A percentile compares a stretch with the other conserved stretches of the same genome.
These are phyloP conservation scores for Ascochyta koolunga DNA, from an alignment of 2,329 filamentous ascomycete species.

Conservation along the genomic window DNA sequence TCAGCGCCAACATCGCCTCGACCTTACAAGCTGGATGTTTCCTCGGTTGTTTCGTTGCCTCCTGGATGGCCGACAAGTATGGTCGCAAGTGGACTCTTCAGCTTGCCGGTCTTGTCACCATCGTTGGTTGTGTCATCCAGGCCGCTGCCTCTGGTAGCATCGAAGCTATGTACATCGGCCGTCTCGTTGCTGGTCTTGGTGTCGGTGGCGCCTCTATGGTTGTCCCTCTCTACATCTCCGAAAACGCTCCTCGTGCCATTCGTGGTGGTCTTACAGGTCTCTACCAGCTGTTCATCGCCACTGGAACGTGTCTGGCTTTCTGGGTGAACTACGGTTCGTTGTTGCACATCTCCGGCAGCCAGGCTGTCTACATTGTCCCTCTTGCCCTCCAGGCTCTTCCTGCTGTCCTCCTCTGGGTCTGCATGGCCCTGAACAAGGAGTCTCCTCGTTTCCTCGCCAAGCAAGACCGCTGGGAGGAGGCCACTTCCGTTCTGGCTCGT, in stretches of 20 bases:
- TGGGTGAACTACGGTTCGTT: slow-evolving; percentile 62
- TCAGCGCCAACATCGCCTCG: slow-evolving; percentile 73
- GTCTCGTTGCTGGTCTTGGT: slow-evolving; percentile 61
- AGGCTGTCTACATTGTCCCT: slow-evolving; percentile 65
- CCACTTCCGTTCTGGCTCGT: slow-evolving; percentile 60
- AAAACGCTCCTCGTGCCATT: slow-evolving; percentile 65
- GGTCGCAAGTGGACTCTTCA: slow-evolving; percentile 65
- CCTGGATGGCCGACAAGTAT: slow-evolving; percentile 60
- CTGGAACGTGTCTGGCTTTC: slow-evolving; percentile 59
- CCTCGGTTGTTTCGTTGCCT: slow-evolving; percentile 65
- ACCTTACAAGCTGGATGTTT: slow-evolving; percentile 73
- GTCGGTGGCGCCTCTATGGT: slow-evolving; percentile 62
- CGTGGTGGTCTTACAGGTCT: slow-evolving; percentile 65
- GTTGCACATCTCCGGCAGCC: slow-evolving; percentile 54
- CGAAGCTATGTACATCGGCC: slow-evolving; percentile 68
- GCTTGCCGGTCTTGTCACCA: slow-evolving; percentile 61
- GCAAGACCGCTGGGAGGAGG: slow-evolving; percentile 71
- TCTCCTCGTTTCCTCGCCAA: slow-evolving; percentile 72
- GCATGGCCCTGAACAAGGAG: slow-evolving; percentile 69
- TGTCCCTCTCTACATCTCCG: slow-evolving; percentile 65
- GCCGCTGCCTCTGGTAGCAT: slow-evolving; percentile 65
- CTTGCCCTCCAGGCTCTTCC: slow-evolving; percentile 70
- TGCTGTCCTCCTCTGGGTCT: slow-evolving; percentile 63
- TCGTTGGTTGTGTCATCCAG: slow-evolving; percentile 69
- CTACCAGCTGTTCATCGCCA: slow-evolving; percentile 64